These are phyloP conservation scores for Cytospora leucostoma DNA, from an alignment of 2,329 filamentous ascomycete species.

Conservation along the genomic window DNA sequence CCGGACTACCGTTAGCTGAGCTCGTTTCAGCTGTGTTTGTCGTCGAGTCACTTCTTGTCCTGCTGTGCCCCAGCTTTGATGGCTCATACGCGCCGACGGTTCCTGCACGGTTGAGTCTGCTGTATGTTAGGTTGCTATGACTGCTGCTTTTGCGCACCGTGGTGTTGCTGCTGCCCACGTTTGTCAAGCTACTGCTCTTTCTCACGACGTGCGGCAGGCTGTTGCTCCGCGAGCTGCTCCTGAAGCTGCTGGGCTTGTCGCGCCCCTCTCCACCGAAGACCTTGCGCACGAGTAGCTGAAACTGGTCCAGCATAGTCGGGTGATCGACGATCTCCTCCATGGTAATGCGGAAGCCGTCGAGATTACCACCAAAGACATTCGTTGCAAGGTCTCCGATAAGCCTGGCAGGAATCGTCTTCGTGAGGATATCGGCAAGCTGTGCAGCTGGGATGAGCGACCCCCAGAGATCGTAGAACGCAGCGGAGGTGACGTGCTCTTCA, in stretches of 20 bases:
- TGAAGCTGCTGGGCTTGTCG: slow-evolving; percentile 21
- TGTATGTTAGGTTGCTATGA: slow-evolving; percentile 13
- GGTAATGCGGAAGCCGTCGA: slow-evolving; percentile 40
- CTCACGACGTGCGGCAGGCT: slow-evolving; percentile 30
- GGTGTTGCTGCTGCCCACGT: not conserved
- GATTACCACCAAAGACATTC: slow-evolving; percentile 41
- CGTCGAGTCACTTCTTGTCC: slow-evolving; percentile 25
- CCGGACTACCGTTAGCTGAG: slow-evolving; percentile 14
- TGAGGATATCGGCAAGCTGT: slow-evolving; percentile 48
- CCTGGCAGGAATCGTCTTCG: slow-evolving; percentile 29
- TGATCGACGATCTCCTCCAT: slow-evolving; percentile 53
- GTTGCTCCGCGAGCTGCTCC: slow-evolving; percentile 17
- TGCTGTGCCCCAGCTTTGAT: slow-evolving; percentile 21
- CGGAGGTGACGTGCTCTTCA: slow-evolving; percentile 44
- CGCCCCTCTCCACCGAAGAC: slow-evolving; percentile 28
- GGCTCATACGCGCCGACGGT: slow-evolving; percentile 21
- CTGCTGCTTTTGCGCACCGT: slow-evolving; percentile 21
- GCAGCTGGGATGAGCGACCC: slow-evolving; percentile 52
- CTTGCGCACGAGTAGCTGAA: slow-evolving; percentile 44
- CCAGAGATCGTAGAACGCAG: slow-evolving; percentile 54
- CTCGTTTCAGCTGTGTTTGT: slow-evolving; percentile 15
- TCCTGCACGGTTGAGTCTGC: slow-evolving; percentile 18
- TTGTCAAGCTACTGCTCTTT: slow-evolving; percentile 19
- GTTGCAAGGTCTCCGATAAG: slow-evolving; percentile 40
- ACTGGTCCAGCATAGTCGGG: slow-evolving; percentile 52